Conservation (phyloP, 495 filamentous ascomycete genomes). For the Oleoguttula mirabilis region DNA sequence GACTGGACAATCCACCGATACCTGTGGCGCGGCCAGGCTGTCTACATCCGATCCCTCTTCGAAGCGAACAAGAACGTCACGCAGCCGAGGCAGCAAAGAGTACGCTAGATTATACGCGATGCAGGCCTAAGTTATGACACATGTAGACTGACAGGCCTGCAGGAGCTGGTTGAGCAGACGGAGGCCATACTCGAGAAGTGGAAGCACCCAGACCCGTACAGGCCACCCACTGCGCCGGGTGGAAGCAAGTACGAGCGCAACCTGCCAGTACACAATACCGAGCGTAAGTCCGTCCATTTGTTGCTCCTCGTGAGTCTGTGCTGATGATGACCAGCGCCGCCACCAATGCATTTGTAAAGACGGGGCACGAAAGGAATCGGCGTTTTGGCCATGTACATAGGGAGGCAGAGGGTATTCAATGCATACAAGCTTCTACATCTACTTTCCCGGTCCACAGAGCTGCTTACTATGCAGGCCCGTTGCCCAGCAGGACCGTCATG, state of each 20-base stretch:
- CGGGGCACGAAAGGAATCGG: too few relatives aligned
- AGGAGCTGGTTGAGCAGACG: slow-evolving; percentile 75
- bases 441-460: too few relatives aligned
- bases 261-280: slow-evolving; percentile 61
- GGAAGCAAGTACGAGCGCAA: slow-evolving; percentile 97
- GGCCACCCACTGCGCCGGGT: slow-evolving; percentile 79
- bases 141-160: not conserved
- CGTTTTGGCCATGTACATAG: too few relatives aligned
- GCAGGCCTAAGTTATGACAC: not conserved
- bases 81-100: slow-evolving; percentile 79
- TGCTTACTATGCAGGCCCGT: too few relatives aligned
- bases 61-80: slow-evolving; percentile 80
- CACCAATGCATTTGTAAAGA: slow-evolving; percentile 10
- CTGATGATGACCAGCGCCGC: slow-evolving; percentile 1
- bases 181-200: slow-evolving; percentile 80
- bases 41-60: slow-evolving; percentile 92
- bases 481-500: too few relatives aligned
- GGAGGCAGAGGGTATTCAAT: too few relatives aligned
- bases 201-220: slow-evolving; percentile 95
- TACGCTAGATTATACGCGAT: too few relatives aligned
- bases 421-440: too few relatives aligned
- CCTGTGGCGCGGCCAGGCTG: slow-evolving; percentile 85
- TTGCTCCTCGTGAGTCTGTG: not conserved
- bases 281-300: slow-evolving; percentile 46
- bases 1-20: slow-evolving; percentile 88